A percentile compares a stretch with the other conserved stretches of the same genome.
Evolutionary conservation across 768 basidiomycete species (phyloP).

Genomic region (Naganishia vishniacii): DNA sequence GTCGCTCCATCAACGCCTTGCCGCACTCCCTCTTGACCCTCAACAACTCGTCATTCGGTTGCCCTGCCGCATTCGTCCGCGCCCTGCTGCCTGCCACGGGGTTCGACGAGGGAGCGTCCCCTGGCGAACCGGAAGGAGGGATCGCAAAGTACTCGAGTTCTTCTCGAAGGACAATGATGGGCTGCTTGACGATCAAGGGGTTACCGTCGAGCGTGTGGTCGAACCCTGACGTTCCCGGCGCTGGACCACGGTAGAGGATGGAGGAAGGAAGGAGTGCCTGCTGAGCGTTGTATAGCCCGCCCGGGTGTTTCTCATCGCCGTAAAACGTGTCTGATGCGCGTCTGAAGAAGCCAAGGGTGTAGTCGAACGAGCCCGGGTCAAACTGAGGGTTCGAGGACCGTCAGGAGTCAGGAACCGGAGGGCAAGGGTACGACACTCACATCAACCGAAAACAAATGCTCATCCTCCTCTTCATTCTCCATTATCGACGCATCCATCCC

Average conservation of each 20-base stretch:
- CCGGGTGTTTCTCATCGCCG: constrained; percentile 62
- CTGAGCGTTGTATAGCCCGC: constrained; percentile 60
- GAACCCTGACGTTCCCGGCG: constrained; percentile 51
- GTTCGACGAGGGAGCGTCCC: not conserved
- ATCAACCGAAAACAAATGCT: constrained; percentile 83
- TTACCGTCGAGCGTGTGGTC: constrained; percentile 56
- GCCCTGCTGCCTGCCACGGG: constrained; percentile 3
- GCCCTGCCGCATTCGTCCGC: constrained; percentile 62
- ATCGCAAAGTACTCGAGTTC: constrained; percentile 98
- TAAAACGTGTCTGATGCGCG: constrained; percentile 85
- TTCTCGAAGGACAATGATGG: constrained; percentile 95
- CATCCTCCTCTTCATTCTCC: constrained; percentile 58
- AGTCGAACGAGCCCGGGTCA: constrained; percentile 93
- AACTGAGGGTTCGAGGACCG: constrained; percentile 53
- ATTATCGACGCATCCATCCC: constrained; percentile 53
- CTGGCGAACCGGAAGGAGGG: constrained; percentile 54
- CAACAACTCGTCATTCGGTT: constrained; percentile 69
- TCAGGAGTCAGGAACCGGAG: no score
- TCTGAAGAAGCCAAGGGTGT: constrained; percentile 85
- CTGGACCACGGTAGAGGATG: constrained; percentile 55
- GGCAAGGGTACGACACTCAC: constrained; percentile 56
- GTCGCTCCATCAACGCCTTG: constrained; percentile 75
- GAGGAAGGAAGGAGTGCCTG: constrained; percentile 52
- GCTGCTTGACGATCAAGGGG: constrained; percentile 88
- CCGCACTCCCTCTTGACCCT: constrained; percentile 82